Percentiles rank a stretch among this genome's conserved stretches.
These are phyloP conservation scores for Secale cereale DNA, from an alignment of 176 grass and related monocot genomes.

Conservation along the genomic window DNA sequence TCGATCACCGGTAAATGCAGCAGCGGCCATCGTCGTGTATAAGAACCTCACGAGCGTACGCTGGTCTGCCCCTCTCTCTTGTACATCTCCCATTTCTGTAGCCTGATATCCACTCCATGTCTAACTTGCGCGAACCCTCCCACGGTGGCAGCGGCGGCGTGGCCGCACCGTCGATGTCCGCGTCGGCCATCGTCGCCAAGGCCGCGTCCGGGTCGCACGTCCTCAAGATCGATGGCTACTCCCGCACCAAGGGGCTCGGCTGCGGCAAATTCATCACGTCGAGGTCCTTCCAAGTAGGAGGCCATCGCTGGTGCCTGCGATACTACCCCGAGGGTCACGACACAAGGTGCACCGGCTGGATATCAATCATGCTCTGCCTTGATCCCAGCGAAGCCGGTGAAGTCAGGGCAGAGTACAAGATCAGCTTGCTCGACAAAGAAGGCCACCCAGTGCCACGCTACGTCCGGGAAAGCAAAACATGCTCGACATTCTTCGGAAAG, in stretches of 20 bases:
- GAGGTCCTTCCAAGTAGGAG: not conserved
- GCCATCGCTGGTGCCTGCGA: not conserved
- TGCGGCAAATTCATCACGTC: not conserved
- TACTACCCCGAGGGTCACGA: not conserved
- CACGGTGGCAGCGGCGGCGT: not conserved
- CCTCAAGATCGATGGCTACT: not conserved
- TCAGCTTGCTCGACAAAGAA: not conserved
- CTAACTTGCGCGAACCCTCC: not conserved
- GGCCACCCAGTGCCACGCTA: not conserved
- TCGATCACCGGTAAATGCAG: not conserved
- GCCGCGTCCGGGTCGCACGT: not conserved
- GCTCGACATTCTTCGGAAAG: not conserved
- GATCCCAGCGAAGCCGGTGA: not conserved
- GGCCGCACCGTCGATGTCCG: not conserved
- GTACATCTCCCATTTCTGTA: not conserved
- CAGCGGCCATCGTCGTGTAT: not conserved
- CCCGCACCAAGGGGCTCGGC: not conserved
- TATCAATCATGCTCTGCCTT: not conserved
- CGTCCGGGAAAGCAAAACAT: not conserved
- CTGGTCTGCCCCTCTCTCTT: not conserved
- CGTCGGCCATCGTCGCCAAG: not conserved
- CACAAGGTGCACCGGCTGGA: not conserved
- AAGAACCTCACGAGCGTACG: not conserved
- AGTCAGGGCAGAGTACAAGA: not conserved
- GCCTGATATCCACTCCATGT: not conserved